Evolutionary conservation across 805 yeast genomes (phyloP), one percentile per base, ranked within the genome.

Genomic region (Candida xiaguanensis): DNA sequence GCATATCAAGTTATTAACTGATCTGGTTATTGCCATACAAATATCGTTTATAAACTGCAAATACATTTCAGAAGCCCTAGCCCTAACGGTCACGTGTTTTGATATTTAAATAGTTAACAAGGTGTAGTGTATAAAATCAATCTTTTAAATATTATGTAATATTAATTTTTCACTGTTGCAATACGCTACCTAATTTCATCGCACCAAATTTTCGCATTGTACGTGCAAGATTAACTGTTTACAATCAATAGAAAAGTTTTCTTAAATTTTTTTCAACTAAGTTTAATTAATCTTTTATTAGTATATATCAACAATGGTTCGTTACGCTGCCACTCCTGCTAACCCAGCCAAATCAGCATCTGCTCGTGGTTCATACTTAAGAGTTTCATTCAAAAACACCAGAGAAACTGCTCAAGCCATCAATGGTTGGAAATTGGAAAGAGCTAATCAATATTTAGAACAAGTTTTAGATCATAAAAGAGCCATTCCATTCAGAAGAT

Each of bases 371-470:
- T 87, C 98, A 47, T 90, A 89, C 90, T 81, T 93, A 74, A 91
- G 99, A 78, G 96, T 88, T 61, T 93, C 99, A 56, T 93, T 74
- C 96, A 93, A 93, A 90, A 93, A 93, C 91, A 93, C 99, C 78
- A 88, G 96, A 75, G 99, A 91, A 77, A 85, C 98, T 58, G 97
- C 95, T 63, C 96, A 86, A 77, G 96, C 99, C 72, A 82, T 93
- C 75, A 81, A 78, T 73, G 99, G 99, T 60, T 93, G 98, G 99
- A 85, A 87, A 73, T 80, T 91, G 70, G 82, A 85, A 75, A 90
- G 75, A 75, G 99, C 99, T 65, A 88, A 89, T 72, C 75, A 79
- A 67, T 93, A 93, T 87, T 85, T 93, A 67, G 86, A 82, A 59
- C 96, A 88, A 75, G 99, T 93, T 57, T 74, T 85, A 70, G 95